Evolutionary conservation across 2,329 filamentous ascomycete genomes (phyloP), one percentile per base, ranked within the genome.

Genomic region (Penicillium crustosum): DNA sequence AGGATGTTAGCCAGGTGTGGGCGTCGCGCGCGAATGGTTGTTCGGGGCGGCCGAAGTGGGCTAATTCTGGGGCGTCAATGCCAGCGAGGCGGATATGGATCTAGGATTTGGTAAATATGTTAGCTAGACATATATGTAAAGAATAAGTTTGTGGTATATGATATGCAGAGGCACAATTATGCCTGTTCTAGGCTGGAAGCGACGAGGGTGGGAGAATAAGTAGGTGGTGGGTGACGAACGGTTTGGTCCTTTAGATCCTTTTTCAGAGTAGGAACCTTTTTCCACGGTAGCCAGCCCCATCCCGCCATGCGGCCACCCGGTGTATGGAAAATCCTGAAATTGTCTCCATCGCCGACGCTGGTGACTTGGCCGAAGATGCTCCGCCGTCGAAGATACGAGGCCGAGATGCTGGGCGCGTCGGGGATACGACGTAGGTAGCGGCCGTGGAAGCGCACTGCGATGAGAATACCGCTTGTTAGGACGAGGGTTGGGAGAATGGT

Each of bases 281-380:
- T 81, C 73, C 84, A 81, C 6, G 84, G 88, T 62, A 94, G 70
- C 91, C 91, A 96, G n/a, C 89, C 92, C 94, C 94, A 99, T 53
- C 94, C 94, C 12, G 89, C 83, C 51, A 93, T 75, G 64, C 87
- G 83, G 12, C 94, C 94, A n/a, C 93, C 93, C 0, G 94, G 94
- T 0, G 92, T 97, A 74, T 99, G 94, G 73, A 89, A 99, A 48
- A 99, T 75, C 66, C 94, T 89, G 74, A 99, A 97, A 72, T 93
- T 93, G 75, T 99, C 94, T 4, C 92, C 95, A 81, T 99, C 94
- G 42, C 95, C 94, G 25, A 99, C 94, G 66, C 90, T 92, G 13
- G 93, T 97, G 42, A 97, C 94, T 61, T 84, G 84, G 15, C 94
- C 94, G 66, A 93, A 89, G 42, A 99, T 71, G 65, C 86, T 93